phyloP scores from a whole-genome alignment of 2,329 filamentous ascomycete genomes.

The Pyrenophora tritici-repentis region DNA sequence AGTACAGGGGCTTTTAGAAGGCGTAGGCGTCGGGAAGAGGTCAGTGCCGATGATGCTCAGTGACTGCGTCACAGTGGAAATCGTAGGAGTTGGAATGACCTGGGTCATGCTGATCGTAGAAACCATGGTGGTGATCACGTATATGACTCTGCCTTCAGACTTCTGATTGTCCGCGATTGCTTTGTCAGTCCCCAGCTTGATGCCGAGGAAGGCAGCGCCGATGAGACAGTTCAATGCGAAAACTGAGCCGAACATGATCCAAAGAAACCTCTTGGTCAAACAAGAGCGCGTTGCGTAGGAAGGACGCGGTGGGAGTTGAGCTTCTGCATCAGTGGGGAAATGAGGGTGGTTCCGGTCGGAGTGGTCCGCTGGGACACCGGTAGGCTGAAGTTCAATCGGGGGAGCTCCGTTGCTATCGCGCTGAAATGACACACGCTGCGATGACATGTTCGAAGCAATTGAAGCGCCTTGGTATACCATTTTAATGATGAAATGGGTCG shows the following conservation, averaged over 20 bases:
- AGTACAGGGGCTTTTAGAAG: neutral
- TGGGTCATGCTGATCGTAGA: no score
- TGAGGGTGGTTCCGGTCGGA: constrained; percentile 8
- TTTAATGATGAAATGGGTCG: no score
- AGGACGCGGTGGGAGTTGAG: neutral
- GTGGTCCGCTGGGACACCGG: constrained; percentile 5
- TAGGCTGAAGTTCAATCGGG: neutral
- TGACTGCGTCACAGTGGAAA: no score
- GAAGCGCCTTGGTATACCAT: neutral
- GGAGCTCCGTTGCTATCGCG: neutral
- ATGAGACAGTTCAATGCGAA: neutral
- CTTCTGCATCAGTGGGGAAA: constrained; percentile 2
- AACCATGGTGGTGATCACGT: no score
- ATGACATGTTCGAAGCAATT: neutral
- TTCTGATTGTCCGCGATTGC: no score
- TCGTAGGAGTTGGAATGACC: no score
- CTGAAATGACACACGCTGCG: neutral
- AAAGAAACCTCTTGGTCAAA: neutral
- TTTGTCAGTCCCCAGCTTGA: neutral
- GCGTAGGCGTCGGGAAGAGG: no score
- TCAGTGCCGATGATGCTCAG: no score
- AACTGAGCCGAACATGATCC: neutral
- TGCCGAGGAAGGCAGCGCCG: neutral
- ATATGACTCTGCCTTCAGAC: no score
- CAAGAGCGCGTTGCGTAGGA: neutral